phyloP scores from a whole-genome alignment of 306 rosid genomes.

The Trifolium subterraneum region DNA sequence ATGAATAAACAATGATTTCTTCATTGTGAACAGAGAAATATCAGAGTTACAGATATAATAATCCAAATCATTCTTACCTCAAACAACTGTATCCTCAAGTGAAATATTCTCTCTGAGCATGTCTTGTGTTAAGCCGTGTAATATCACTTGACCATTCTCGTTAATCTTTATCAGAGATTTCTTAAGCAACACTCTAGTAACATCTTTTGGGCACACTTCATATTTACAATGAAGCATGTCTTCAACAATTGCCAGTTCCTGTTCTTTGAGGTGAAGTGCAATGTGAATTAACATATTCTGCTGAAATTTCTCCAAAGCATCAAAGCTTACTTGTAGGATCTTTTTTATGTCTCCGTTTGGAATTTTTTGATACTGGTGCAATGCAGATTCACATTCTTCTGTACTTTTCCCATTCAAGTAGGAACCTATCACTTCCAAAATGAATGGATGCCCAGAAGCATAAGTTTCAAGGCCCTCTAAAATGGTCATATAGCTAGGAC shows the following conservation, averaged over 20 bases:
- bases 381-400: background rate
- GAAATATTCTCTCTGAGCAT: background rate
- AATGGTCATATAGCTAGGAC: background rate
- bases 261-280: background rate
- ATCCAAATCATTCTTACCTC: background rate
- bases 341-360: background rate
- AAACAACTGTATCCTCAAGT: background rate
- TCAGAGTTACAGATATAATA: background rate
- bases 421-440: background rate
- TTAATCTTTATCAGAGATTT: background rate
- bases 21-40: background rate
- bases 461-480: background rate
- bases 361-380: background rate
- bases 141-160: background rate
- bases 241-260: background rate
- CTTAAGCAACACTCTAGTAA: background rate
- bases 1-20: background rate
- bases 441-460: background rate
- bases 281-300: background rate
- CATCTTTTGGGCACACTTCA: background rate
- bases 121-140: background rate
- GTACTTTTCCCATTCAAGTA: background rate
- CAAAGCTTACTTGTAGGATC: background rate
- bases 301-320: background rate
- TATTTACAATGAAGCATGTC: background rate